Evolutionary conservation across 352 stramenopile species (phyloP).

Genomic region (Phytophthora pistaciae): DNA sequence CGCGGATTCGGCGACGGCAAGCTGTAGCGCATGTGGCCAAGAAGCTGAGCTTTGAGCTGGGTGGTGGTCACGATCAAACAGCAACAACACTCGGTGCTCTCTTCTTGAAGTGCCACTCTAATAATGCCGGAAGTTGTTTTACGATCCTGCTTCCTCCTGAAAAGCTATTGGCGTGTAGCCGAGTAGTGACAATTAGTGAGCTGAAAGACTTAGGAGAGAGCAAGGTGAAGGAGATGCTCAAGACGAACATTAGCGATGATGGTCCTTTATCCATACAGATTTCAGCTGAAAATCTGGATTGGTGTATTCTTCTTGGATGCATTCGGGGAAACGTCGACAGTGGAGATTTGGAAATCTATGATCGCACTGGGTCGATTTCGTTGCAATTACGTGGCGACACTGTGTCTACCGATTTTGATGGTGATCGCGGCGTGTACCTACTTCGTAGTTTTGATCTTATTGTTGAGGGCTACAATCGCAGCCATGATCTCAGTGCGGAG

Average conservation of each 20-base stretch:
- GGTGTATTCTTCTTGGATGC: slow-evolving; percentile 47
- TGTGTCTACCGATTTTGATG: slow-evolving; percentile 5
- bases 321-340: slow-evolving; percentile 45
- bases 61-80: neutral
- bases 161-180: slow-evolving; percentile 18
- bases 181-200: slow-evolving; percentile 33
- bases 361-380: slow-evolving; percentile 50
- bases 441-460: slow-evolving; percentile 44
- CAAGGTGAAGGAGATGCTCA: slow-evolving; percentile 11
- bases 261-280: slow-evolving; percentile 19
- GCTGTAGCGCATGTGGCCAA: slow-evolving; percentile 38
- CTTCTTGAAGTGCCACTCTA: slow-evolving; percentile 48
- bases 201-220: slow-evolving; percentile 24
- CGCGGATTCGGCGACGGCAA: slow-evolving; percentile 32
- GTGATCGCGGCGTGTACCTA: slow-evolving; percentile 33
- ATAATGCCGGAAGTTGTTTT: slow-evolving; percentile 17
- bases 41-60: slow-evolving; percentile 12
- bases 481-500: neutral
- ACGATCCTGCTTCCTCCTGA: slow-evolving; percentile 26
- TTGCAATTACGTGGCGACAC: slow-evolving; percentile 25
- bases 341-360: slow-evolving; percentile 52
- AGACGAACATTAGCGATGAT: slow-evolving; percentile 1
- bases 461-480: slow-evolving; percentile 37
- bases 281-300: slow-evolving; percentile 30
- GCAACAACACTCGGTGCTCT: slow-evolving; percentile 43